phyloP scores from a whole-genome alignment of 2,329 filamentous ascomycete species.

The Fusarium metavorans region DNA sequence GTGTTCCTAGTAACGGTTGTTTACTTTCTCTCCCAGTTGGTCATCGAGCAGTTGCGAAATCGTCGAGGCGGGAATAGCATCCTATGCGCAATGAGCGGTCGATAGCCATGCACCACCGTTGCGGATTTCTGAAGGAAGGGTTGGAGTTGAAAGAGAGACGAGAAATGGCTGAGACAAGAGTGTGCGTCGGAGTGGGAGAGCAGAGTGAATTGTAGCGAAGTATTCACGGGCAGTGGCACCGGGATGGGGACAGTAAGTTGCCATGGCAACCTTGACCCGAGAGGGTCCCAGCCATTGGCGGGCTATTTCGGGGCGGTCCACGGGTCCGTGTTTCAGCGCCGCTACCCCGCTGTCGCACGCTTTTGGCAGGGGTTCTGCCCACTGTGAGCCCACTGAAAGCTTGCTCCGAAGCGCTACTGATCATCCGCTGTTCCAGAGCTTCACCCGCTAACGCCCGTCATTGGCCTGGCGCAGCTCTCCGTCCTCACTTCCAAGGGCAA shows the following conservation, averaged over 20 bases:
- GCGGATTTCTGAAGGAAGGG: slow-evolving; percentile 17
- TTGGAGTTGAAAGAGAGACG: slow-evolving; percentile 36
- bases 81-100: slow-evolving; percentile 35
- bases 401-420: slow-evolving; percentile 33
- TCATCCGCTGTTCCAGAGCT: slow-evolving; percentile 27
- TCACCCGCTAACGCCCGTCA: slow-evolving; percentile 13
- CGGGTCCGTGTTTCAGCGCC: slow-evolving; percentile 39
- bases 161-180: slow-evolving; percentile 40
- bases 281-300: slow-evolving; percentile 26
- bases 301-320: slow-evolving; percentile 35
- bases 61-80: slow-evolving; percentile 40
- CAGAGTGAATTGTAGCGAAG: slow-evolving; percentile 26
- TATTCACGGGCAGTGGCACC: slow-evolving; percentile 38
- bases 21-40: slow-evolving; percentile 45
- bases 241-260: slow-evolving; percentile 28
- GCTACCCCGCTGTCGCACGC: slow-evolving; percentile 44
- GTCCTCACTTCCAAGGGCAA: slow-evolving; percentile 27
- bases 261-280: slow-evolving; percentile 36
- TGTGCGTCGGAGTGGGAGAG: slow-evolving; percentile 24
- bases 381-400: slow-evolving; percentile 35
- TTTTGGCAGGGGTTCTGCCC: slow-evolving; percentile 26
- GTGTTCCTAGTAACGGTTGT: slow-evolving; percentile 33
- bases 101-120: slow-evolving; percentile 35
- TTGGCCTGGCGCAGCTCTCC: slow-evolving; percentile 15
- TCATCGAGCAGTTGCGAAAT: slow-evolving; percentile 43